phyloP scores from a whole-genome alignment of 768 basidiomycete genomes.

The Clitopilus passeckerianus region DNA sequence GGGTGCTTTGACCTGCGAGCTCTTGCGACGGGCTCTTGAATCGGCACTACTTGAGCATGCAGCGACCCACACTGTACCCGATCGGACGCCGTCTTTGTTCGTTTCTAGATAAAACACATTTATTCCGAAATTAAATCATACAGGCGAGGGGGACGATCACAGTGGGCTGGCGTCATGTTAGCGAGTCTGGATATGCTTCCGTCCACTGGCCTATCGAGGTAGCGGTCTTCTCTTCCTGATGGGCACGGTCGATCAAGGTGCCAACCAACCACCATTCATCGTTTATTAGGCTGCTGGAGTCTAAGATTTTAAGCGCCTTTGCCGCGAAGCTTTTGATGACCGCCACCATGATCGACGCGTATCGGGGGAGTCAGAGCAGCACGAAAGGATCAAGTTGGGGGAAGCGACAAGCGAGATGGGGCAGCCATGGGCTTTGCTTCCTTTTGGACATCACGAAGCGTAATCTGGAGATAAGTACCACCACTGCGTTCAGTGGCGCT shows the following conservation, averaged over 20 bases:
- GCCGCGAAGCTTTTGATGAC: constrained; percentile 22
- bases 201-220: not conserved
- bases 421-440: constrained; percentile 6
- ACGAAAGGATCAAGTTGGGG: constrained; percentile 1
- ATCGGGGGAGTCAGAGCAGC: constrained; percentile 13
- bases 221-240: not conserved
- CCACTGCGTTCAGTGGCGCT: not conserved
- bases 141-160: not conserved
- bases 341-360: constrained; percentile 13
- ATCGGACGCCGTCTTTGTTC: not conserved
- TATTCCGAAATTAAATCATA: not conserved
- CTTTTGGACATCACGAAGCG: not conserved
- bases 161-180: not conserved
- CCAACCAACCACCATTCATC: not conserved
- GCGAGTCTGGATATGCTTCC: not conserved
- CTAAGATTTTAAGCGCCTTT: constrained; percentile 6
- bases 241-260: not conserved
- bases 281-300: not conserved
- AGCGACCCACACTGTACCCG: not conserved
- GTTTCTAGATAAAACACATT: not conserved
- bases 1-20: not conserved
- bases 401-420: not conserved
- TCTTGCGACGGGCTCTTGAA: not conserved
- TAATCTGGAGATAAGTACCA: not conserved
- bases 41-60: not conserved